Base-by-base conservation (phyloP, 345 rosid genomes). In the Microcos paniculata region DNA sequence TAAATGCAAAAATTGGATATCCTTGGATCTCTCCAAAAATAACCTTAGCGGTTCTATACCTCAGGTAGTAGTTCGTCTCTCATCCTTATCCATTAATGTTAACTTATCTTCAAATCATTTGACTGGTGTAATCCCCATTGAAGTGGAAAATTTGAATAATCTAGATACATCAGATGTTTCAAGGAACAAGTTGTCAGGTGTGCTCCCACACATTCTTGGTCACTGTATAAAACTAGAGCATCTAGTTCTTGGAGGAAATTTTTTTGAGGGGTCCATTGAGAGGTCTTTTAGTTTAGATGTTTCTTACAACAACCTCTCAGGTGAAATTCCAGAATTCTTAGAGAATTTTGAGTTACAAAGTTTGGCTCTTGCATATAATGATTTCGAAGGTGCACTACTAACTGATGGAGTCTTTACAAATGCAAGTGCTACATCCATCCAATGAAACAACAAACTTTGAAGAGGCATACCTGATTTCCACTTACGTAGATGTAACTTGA, bases 351-450 rank as follows among this genome's bases (percentile, higher is more conserved):
- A 53, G 0, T 69, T 81, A 5, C 3, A 55, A 0, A 14, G 21
- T 4, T 71, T 80, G 56, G 59, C 82, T 66, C 69, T 82, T 5
- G 82, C 91, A 59, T 75, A 68, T n/a, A 88, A 85, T 18, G 21
- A 79, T 40, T 77, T 88, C 0, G 85, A 86, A 42, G 88, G 89
- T 3, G 74, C 63, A 53, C 15, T 78, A 16, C 88, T 84, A 12
- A 16, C 21, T 8, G 28, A 45, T 56, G 87, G 91, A 19, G 31
- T 78, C 6, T 85, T 86, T 51, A 24, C 6, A 52, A 81, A 84
- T 67, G 67, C 69, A 5, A 86, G 83, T 62, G 83, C 70, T 6
- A 14, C 75, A 10, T 78, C 73, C 0, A 8, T 88, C 18, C 3
- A 21, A 0, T 85, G 87, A 16, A 88, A 84, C 19, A 11, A 2